Evolutionary conservation across 2,329 filamentous ascomycete genomes (phyloP).

Genomic region (Pseudogymnoascus sp.): DNA sequence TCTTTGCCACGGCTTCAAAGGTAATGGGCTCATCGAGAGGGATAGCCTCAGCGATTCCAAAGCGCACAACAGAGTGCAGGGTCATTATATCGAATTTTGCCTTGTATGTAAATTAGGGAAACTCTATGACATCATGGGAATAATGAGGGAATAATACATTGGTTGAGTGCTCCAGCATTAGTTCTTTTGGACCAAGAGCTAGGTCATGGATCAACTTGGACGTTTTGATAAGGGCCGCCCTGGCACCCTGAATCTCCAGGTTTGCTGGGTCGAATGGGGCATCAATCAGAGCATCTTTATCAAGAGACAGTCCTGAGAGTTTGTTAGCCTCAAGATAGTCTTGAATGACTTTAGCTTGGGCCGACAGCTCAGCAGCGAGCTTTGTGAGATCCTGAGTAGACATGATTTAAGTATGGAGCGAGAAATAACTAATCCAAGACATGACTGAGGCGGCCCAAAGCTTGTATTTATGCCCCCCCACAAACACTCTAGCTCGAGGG

Average conservation of each 20-base stretch:
- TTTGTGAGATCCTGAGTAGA: not conserved
- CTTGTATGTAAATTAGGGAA: not conserved
- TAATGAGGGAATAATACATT: not conserved
- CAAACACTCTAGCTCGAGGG: not conserved
- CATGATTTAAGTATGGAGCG: not conserved
- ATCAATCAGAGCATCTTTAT: not conserved
- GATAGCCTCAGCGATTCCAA: conserved; percentile 30
- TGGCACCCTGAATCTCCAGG: not conserved
- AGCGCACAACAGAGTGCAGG: conserved; percentile 12
- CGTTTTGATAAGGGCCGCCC: not conserved
- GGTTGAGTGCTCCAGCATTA: not conserved
- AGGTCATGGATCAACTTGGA: not conserved
- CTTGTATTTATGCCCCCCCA: not conserved
- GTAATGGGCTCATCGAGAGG: conserved; percentile 39
- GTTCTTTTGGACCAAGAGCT: not conserved
- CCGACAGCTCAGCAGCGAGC: not conserved
- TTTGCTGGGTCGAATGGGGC: not conserved
- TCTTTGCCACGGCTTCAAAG: conserved; percentile 21
- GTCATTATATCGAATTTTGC: not conserved
- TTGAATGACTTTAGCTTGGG: not conserved
- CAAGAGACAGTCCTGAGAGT: not conserved
- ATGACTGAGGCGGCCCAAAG: not conserved
- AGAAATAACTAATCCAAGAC: not conserved
- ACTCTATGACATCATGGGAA: not conserved
- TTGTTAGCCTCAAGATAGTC: not conserved